These are phyloP conservation scores for Fusarium albosuccineum DNA, from an alignment of 2,329 filamentous ascomycete species.

Conservation along the genomic window DNA sequence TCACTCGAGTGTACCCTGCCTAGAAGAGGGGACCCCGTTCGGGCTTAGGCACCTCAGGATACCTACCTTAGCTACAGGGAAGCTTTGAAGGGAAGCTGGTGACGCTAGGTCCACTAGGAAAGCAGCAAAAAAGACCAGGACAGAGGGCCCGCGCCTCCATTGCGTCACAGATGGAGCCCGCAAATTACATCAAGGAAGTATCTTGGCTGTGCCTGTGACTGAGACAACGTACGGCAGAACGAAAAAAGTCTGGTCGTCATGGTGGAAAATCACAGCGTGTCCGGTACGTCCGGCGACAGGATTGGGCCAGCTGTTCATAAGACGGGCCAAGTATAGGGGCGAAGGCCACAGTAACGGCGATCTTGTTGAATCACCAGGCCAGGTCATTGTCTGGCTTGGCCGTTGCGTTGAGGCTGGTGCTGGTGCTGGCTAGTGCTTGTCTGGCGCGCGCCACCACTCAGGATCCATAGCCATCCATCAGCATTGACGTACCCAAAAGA, in stretches of 20 bases:
- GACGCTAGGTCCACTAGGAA: constrained; percentile 30
- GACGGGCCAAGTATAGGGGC: constrained; percentile 4
- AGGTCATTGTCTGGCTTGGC: constrained; percentile 23
- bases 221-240: constrained; percentile 7
- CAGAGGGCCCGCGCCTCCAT: constrained; percentile 18
- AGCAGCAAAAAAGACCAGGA: constrained; percentile 15
- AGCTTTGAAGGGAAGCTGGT: constrained; percentile 24
- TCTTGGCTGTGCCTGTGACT: constrained; percentile 8
- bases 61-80: constrained; percentile 29
- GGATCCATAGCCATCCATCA: neutral
- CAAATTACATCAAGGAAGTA: constrained; percentile 17
- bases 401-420: constrained; percentile 23
- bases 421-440: neutral
- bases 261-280: constrained; percentile 4
- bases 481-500: neutral
- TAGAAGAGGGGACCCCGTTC: constrained; percentile 9
- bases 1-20: neutral
- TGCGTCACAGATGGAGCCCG: constrained; percentile 40
- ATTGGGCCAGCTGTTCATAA: constrained; percentile 18
- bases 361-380: constrained; percentile 34
- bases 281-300: constrained; percentile 7
- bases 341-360: neutral
- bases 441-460: constrained; percentile 12
- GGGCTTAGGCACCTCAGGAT: constrained; percentile 21
- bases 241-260: constrained; percentile 28